These are phyloP conservation scores for Lodderomyces metapsilosis DNA, from an alignment of 1,139 yeast species.

Conservation along the genomic window DNA sequence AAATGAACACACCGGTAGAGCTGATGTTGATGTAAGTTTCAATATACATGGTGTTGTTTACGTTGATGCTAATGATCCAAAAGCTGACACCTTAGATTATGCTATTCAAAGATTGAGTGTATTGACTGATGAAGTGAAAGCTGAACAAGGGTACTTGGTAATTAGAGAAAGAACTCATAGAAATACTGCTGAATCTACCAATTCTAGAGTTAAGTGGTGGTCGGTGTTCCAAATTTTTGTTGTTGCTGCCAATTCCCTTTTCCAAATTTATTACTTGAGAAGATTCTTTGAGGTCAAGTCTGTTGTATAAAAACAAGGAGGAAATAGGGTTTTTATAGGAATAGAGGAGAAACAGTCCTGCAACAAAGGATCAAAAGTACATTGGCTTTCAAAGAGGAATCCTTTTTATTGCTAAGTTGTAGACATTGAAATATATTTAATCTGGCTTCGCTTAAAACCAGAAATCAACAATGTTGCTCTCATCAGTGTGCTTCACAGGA, in stretches of 20 bases:
- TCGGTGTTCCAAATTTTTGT: conserved; percentile 85
- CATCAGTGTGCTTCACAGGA: conserved; percentile 4
- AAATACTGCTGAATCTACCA: conserved; percentile 97
- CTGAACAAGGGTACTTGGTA: conserved; percentile 89
- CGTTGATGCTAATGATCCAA: conserved; percentile 80
- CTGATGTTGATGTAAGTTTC: conserved; percentile 89
- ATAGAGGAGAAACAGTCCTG: too few relatives aligned
- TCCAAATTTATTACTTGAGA: conserved; percentile 91
- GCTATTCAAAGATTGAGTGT: conserved; percentile 78
- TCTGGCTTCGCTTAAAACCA: conserved; percentile 6
- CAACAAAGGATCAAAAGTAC: too few relatives aligned
- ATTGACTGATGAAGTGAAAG: conserved; percentile 81
- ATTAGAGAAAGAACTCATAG: conserved; percentile 97
- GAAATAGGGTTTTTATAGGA: background rate
- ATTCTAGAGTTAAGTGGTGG: conserved; percentile 98
- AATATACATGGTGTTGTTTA: conserved; percentile 92
- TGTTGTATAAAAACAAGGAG: conserved; percentile 51
- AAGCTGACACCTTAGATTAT: conserved; percentile 78
- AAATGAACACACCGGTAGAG: conserved; percentile 71
- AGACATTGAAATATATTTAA: too few relatives aligned
- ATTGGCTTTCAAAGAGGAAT: too few relatives aligned
- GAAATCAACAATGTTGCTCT: conserved; percentile 7
- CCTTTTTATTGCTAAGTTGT: too few relatives aligned
- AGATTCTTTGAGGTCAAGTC: conserved; percentile 95
- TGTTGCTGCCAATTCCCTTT: conserved; percentile 80